A percentile compares a stretch with the other conserved stretches of the same genome.
Evolutionary conservation across 202 grass and related monocot species (phyloP).

Genomic region (Alloteropsis angusta): DNA sequence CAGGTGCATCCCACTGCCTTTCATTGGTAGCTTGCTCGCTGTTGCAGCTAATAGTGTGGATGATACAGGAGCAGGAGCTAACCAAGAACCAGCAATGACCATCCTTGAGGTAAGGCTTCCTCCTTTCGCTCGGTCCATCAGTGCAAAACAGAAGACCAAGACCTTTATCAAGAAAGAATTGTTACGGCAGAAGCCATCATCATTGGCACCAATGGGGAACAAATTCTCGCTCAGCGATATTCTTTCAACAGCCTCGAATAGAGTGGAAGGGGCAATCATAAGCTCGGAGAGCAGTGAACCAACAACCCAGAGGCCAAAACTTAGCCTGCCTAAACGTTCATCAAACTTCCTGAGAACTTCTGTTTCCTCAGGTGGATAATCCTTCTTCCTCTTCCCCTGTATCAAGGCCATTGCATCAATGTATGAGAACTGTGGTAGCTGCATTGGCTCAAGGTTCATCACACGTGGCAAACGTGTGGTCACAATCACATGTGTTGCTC

Average conservation of each 20-base stretch:
- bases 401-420: slow-evolving; percentile 70
- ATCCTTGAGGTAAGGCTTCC: slow-evolving; percentile 75
- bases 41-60: slow-evolving; percentile 68
- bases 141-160: slow-evolving; percentile 72
- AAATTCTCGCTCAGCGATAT: slow-evolving; percentile 52
- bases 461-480: slow-evolving; percentile 66
- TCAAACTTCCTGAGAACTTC: slow-evolving; percentile 81
- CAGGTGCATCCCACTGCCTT: slow-evolving; percentile 64
- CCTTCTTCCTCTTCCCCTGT: slow-evolving; percentile 75
- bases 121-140: slow-evolving; percentile 74
- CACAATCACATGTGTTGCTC: slow-evolving; percentile 71
- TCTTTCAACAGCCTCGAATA: slow-evolving; percentile 74
- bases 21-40: slow-evolving; percentile 58
- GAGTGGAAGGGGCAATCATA: slow-evolving; percentile 64
- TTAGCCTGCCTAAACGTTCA: slow-evolving; percentile 71
- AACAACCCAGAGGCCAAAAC: slow-evolving; percentile 69
- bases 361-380: slow-evolving; percentile 61
- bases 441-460: slow-evolving; percentile 85
- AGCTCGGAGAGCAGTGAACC: slow-evolving; percentile 89
- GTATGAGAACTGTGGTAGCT: slow-evolving; percentile 61
- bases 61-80: slow-evolving; percentile 80
- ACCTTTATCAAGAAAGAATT: slow-evolving; percentile 87
- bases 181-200: slow-evolving; percentile 74
- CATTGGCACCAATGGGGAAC: slow-evolving; percentile 38
- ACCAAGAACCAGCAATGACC: slow-evolving; percentile 77